Percentiles rank a stretch among this genome's conserved stretches.
phyloP scores from a whole-genome alignment of 768 basidiomycete genomes.

The Candolleomyces eurysporus region DNA sequence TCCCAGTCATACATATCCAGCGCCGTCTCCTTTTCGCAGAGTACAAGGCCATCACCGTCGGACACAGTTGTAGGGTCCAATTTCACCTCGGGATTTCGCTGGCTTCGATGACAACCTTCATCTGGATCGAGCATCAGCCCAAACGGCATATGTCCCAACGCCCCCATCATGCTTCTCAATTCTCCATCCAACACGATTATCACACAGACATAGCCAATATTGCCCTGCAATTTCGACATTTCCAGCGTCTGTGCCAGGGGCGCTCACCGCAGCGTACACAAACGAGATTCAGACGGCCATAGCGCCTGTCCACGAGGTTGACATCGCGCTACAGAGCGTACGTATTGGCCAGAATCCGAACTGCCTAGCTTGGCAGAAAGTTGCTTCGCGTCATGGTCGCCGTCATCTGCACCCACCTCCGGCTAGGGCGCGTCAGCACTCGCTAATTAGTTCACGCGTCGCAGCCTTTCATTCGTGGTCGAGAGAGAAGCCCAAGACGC shows the following conservation, averaged over 20 bases:
- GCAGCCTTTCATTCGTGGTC: not conserved
- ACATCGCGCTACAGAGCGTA: too few species aligned
- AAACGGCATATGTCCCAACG: constrained; percentile 13
- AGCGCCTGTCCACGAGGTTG: too few species aligned
- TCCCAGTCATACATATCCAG: too few species aligned
- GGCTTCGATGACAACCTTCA: constrained; percentile 30
- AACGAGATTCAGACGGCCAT: too few species aligned
- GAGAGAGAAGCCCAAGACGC: too few species aligned
- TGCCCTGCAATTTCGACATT: not conserved
- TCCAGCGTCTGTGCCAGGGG: not conserved
- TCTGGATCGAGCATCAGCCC: constrained; percentile 22
- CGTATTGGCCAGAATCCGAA: too few species aligned
- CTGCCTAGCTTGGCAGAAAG: too few species aligned
- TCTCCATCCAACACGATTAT: constrained; percentile 14
- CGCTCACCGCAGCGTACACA: too few species aligned
- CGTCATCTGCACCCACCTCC: constrained; percentile 4
- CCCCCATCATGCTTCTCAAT: constrained; percentile 13
- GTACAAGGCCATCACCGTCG: not conserved
- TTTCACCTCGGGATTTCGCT: constrained; percentile 2
- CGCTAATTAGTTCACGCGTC: not conserved
- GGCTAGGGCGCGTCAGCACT: not conserved
- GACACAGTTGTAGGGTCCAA: constrained; percentile 5
- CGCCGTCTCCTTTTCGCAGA: too few species aligned
- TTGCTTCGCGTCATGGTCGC: constrained; percentile 5
- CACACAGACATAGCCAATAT: not conserved